Conservation (phyloP, 495 filamentous ascomycete species). For the Aspergillus sclerotiicarbonarius region DNA sequence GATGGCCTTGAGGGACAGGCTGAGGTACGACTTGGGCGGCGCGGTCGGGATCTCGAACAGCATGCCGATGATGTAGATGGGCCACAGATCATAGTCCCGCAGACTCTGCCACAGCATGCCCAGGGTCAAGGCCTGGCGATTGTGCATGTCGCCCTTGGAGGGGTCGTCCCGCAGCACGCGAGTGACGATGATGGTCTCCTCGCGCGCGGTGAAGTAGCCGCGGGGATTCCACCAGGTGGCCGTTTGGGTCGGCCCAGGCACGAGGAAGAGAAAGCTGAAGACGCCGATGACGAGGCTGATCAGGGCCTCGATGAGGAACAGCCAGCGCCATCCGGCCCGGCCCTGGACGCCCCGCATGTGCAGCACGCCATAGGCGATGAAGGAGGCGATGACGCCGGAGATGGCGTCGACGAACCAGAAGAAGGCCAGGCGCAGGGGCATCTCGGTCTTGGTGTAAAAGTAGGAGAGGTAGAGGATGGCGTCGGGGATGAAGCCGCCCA, state of each 20-base stretch:
- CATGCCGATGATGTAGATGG: conserved; percentile 59
- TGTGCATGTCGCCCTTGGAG: conserved; percentile 58
- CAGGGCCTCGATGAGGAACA: conserved; percentile 56
- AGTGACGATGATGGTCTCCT: conserved; percentile 70
- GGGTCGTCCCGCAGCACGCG: conserved; percentile 70
- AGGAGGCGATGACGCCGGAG: conserved; percentile 42
- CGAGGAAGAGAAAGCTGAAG: conserved; percentile 52
- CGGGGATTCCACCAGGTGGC: conserved; percentile 60
- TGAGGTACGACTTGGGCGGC: conserved; percentile 55
- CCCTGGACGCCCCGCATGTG: conserved; percentile 41
- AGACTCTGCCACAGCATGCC: conserved; percentile 52
- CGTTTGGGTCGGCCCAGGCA: conserved; percentile 53
- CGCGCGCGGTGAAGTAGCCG: conserved; percentile 64
- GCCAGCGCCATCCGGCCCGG: conserved; percentile 36
- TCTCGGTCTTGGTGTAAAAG: conserved; percentile 62
- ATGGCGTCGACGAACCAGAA: conserved; percentile 63
- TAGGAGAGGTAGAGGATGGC: conserved; percentile 63
- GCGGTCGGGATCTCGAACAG: conserved; percentile 48
- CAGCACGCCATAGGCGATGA: conserved; percentile 47
- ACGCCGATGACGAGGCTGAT: conserved; percentile 52
- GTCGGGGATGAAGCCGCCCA: conserved; percentile 32
- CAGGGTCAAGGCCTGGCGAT: conserved; percentile 54
- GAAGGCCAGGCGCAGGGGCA: conserved; percentile 57
- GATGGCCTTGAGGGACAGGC: conserved; percentile 54
- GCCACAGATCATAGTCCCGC: conserved; percentile 66